Evolutionary conservation across 2,329 filamentous ascomycete genomes (phyloP), one percentile per base, ranked within the genome.

Genomic region (Fusarium phyllophilum): DNA sequence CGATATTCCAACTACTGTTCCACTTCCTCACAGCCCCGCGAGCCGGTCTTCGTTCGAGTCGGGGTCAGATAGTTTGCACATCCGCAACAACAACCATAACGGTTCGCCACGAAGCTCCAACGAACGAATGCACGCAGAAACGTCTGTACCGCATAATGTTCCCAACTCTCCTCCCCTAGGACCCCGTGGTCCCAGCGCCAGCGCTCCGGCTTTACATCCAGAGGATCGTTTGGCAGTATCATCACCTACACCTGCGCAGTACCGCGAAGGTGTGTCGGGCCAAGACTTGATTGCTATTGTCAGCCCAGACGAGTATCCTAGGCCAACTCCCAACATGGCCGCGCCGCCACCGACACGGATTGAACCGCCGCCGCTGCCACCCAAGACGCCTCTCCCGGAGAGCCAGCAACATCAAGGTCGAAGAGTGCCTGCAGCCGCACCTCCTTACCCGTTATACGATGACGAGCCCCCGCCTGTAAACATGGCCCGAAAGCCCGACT

Each of bases 401-500:
- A 81, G 80, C 75, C 85, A 81, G 48, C 72, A 76, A 57, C 70
- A 71, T 22, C 68, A 74, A 22, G 74, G 78, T 70, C 42, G 79
- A 70, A 78, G 84, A 73, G 77, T 82, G 68, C 78, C 83, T 67
- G 77, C 80, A 11, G 71, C 81, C 2, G 81, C 85, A 14, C 87
- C 94, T 39, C 95, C 95, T 2, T 98, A 98, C 81, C 96, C 96
- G 0, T 83, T 94, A 54, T 91, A 91, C 49, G 93, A 97, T 78
- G 93, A 92, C 33, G 92, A 93, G 34, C 95, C 96, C 24, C 96
- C 96, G 7, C 86, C 89, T 12, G 94, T 97, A 13, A 97, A 97
- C 78, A 93, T 94, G 88, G 91, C 93, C 49, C 90, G 92, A 75
- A 98, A 98, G 82, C 96, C 96, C 2, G 92, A 93, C 55, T 94